Evolutionary conservation across 305 asterid genomes (phyloP).

Genomic region (Andrographis paniculata): DNA sequence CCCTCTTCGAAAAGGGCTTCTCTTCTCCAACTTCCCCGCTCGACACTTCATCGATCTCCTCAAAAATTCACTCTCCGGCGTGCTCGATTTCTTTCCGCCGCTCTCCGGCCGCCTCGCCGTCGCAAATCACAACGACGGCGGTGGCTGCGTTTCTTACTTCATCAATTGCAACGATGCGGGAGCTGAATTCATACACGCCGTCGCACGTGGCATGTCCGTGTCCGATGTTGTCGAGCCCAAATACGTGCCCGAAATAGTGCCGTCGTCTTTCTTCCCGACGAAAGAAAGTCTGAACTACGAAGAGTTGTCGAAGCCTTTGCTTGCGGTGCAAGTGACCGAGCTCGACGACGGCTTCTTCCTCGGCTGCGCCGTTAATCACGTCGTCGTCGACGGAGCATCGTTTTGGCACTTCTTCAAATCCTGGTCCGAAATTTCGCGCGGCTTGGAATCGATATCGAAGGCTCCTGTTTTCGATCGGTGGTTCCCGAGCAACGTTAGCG

Average conservation of each 20-base stretch:
- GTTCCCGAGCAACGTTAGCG: neutral
- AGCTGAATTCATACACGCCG: conserved; percentile 24
- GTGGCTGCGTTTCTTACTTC: conserved; percentile 10
- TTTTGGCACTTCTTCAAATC: conserved; percentile 39
- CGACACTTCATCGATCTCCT: conserved; percentile 13
- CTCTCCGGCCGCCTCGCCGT: conserved; percentile 25
- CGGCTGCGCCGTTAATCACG: conserved; percentile 27
- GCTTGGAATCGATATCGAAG: conserved; percentile 5
- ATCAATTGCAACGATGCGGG: conserved; percentile 27
- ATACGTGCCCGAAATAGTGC: conserved; percentile 22
- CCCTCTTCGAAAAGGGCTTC: conserved; percentile 20
- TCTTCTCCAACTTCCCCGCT: conserved; percentile 18
- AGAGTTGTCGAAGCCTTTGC: conserved; percentile 26
- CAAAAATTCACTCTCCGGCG: conserved; percentile 19
- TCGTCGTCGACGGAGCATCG: conserved; percentile 24
- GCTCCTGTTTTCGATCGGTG: neutral
- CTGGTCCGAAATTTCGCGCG: conserved; percentile 32
- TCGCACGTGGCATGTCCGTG: conserved; percentile 8
- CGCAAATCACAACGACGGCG: conserved; percentile 3
- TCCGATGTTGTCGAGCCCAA: conserved; percentile 14
- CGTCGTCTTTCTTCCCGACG: conserved; percentile 14
- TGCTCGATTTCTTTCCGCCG: conserved; percentile 23
- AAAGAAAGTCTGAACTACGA: conserved; percentile 16
- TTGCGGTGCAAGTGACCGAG: conserved; percentile 28
- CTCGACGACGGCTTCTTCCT: conserved; percentile 31